Base-by-base conservation (phyloP, 805 yeast species). In the Saturnispora serradocipensis region DNA sequence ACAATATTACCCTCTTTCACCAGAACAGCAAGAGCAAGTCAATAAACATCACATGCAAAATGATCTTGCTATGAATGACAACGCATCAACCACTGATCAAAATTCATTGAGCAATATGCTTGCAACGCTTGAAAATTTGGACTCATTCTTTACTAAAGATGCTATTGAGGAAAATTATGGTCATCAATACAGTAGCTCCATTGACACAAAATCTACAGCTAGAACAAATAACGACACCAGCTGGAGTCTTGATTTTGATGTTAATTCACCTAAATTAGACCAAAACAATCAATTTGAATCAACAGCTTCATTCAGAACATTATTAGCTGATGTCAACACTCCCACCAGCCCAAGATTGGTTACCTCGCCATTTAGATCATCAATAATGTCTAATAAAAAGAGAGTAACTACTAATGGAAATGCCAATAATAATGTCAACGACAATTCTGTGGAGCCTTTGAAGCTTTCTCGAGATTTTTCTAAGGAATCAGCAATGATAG, bases 61-160 rank as follows among this genome's bases (percentile, higher is more conserved):
- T 44, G 55, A 53, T 34, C 50, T 45, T 11, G 45, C 16, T 50
- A 63, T 16, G 38, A 70, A 68, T 11, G 85, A 82, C 54, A 64
- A 75, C 15, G 71, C 68, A 0, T 76, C 82, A 0, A 72, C 74
- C 15, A 77, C 72, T 2, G 88, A 80, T 50, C 80, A 75, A 35
- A 88, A 84, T 52, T 84, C 95, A 0, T 72, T 89, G 59, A 86
- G 90, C 61, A 85, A 88, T 61, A 88, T 89, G 86, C 85, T 95
- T 83, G 95, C 95, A 1, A 93, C 93, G 11, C 72, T 89, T 56
- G 96, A 89, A 61, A 89, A 88, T 58, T 73, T 89, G 58, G 96
- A 89, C 61, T 84, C 91, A 9, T 89, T 89, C 62, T 89, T 89
- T 67, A 86, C 95, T 0, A 85, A 82, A 52, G 85, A 80, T 43